A percentile compares a stretch with the other conserved stretches of the same genome.
Conservation (phyloP, 768 basidiomycete species). For the Auriscalpium orientale region DNA sequence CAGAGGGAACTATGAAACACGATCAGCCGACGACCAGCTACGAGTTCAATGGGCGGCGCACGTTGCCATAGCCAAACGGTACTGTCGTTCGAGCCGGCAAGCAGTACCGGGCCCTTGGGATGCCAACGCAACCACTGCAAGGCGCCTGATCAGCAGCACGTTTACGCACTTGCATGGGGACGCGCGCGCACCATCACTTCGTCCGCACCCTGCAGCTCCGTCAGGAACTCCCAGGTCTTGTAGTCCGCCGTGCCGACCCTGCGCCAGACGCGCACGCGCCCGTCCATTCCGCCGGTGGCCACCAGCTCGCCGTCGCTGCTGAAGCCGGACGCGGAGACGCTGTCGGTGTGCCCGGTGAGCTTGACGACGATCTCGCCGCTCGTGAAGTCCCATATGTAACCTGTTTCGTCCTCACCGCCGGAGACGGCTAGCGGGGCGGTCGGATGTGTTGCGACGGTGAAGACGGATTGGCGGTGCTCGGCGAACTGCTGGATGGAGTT, state of each 20-base stretch:
- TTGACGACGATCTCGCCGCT: slow-evolving; percentile 75
- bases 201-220: slow-evolving; percentile 87
- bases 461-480: slow-evolving; percentile 71
- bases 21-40: neutral
- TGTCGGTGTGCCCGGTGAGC: slow-evolving; percentile 90
- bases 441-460: slow-evolving; percentile 79
- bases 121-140: slow-evolving; percentile 91
- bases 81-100: slow-evolving; percentile 89
- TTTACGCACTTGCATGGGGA: too few relatives aligned
- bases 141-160: slow-evolving; percentile 3
- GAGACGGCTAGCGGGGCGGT: slow-evolving; percentile 76
- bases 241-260: slow-evolving; percentile 70
- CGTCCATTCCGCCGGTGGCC: slow-evolving; percentile 98
- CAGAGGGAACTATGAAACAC: slow-evolving; percentile 72
- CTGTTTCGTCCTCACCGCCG: slow-evolving; percentile 92
- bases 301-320: slow-evolving; percentile 88
- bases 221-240: slow-evolving; percentile 89
- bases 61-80: slow-evolving; percentile 98
- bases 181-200: slow-evolving; percentile 73
- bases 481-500: slow-evolving; percentile 66
- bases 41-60: slow-evolving; percentile 31
- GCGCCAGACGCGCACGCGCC: slow-evolving; percentile 86
- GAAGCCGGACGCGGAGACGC: slow-evolving; percentile 73
- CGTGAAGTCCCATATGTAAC: slow-evolving; percentile 87
- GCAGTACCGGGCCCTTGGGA: slow-evolving; percentile 81